Conservation (phyloP, 371 early-diverging fungal genomes). For the Mortierella polycephala region DNA sequence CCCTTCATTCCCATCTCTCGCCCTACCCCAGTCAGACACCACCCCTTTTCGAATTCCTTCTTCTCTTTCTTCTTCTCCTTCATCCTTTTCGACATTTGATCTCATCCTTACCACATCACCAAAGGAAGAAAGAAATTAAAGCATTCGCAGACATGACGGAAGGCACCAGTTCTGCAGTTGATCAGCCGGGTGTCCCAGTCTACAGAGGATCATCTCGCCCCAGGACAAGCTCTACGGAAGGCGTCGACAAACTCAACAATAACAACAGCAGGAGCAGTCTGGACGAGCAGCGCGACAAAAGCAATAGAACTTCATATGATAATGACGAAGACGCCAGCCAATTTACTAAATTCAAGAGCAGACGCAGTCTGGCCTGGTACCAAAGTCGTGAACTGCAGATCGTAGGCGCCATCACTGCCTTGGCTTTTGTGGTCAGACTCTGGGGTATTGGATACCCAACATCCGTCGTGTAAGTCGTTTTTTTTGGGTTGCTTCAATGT, state of each 20-base stretch:
- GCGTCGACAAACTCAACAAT: not conserved
- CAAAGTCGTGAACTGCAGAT: conserved; percentile 37
- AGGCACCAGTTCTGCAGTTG: conserved; percentile 45
- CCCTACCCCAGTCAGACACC: no score
- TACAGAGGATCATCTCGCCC: conserved; percentile 16
- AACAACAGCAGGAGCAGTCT: conserved; percentile 6
- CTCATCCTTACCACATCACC: not conserved
- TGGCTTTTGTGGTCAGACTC: conserved; percentile 41
- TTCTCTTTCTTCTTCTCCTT: conserved; percentile 1
- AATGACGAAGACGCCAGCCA: conserved; percentile 13
- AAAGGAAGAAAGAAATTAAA: not conserved
- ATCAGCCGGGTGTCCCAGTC: conserved; percentile 32
- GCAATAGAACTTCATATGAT: not conserved
- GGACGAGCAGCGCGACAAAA: conserved; percentile 20
- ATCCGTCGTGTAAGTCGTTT: conserved; percentile 46
- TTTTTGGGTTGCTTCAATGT: not conserved
- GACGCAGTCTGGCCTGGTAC: conserved; percentile 47
- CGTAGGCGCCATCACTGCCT: conserved; percentile 18
- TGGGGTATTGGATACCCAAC: conserved; percentile 52
- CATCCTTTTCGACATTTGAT: not conserved
- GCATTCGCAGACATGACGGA: conserved; percentile 24
- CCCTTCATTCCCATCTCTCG: no score
- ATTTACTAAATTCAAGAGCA: conserved; percentile 25
- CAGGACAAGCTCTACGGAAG: conserved; percentile 5
- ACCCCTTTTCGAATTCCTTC: not conserved